Evolutionary conservation across 805 yeast species (phyloP).

Genomic region (Starmerella bombicola): DNA sequence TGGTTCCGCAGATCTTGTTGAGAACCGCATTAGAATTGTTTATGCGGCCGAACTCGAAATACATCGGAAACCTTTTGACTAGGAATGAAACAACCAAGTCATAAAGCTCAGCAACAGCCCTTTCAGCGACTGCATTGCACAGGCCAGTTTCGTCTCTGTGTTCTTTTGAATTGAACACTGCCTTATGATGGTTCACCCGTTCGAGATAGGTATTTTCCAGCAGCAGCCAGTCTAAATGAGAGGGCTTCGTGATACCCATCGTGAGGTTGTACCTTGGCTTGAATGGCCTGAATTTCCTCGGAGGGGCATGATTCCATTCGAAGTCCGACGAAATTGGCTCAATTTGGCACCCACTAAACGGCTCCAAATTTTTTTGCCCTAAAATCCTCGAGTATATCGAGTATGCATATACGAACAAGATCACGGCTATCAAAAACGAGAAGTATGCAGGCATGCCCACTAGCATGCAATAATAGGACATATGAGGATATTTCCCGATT

Average conservation of each 20-base stretch:
- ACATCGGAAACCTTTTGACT: slow-evolving; percentile 40
- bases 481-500: too few relatives aligned
- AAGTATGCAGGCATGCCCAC: too few relatives aligned
- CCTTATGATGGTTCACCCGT: slow-evolving; percentile 33
- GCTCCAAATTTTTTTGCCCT: too few relatives aligned
- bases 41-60: slow-evolving; percentile 29
- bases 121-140: slow-evolving; percentile 3
- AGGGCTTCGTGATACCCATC: slow-evolving; percentile 44
- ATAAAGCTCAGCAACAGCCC: slow-evolving; percentile 40
- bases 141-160: slow-evolving; percentile 16
- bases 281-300: slow-evolving; percentile 39
- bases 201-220: slow-evolving; percentile 48
- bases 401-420: too few relatives aligned
- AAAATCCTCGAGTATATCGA: too few relatives aligned
- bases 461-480: too few relatives aligned
- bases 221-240: slow-evolving; percentile 44
- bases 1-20: slow-evolving; percentile 5
- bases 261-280: slow-evolving; percentile 47
- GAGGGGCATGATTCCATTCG: slow-evolving; percentile 2
- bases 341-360: slow-evolving; percentile 1
- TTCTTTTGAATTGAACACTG: slow-evolving; percentile 22
- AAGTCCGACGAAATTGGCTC: background rate
- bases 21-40: slow-evolving; percentile 12
- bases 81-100: slow-evolving; percentile 33
- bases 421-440: too few relatives aligned